Evolutionary conservation across 805 yeast species (phyloP).

Genomic region (Kazachstania kunashirensis): DNA sequence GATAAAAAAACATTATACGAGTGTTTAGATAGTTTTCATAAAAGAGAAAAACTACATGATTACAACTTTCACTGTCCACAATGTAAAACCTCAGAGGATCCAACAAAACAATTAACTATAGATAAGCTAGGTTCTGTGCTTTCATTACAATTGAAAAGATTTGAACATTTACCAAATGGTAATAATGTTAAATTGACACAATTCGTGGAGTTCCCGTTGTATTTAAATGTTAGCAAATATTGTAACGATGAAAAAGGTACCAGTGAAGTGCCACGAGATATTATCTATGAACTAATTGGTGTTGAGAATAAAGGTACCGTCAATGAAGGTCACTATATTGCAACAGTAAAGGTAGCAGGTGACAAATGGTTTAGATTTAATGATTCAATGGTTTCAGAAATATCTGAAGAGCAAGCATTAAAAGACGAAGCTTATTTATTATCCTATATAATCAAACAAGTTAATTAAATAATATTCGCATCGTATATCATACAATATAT

Average conservation of each 20-base stretch:
- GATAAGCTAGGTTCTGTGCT: constrained; percentile 66
- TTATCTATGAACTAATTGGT: constrained; percentile 76
- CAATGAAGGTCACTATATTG: constrained; percentile 90
- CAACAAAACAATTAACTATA: constrained; percentile 62
- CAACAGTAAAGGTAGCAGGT: constrained; percentile 59
- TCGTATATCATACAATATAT: too few relatives aligned
- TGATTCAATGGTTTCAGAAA: constrained; percentile 69
- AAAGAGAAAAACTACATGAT: constrained; percentile 60
- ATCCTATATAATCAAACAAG: constrained; percentile 44
- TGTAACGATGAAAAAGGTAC: constrained; percentile 13
- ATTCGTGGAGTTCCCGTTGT: constrained; percentile 62
- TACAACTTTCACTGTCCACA: constrained; percentile 58
- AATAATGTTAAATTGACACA: constrained; percentile 62
- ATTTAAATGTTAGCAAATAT: constrained; percentile 62
- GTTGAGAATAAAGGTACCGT: constrained; percentile 87
- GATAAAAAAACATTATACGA: constrained; percentile 39
- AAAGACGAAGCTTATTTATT: constrained; percentile 71
- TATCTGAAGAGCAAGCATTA: constrained; percentile 56
- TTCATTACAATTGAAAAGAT: constrained; percentile 73
- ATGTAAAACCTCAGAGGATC: constrained; percentile 55
- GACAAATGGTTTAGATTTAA: constrained; percentile 88
- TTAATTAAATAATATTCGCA: constrained; percentile 13
- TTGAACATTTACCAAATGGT: constrained; percentile 34
- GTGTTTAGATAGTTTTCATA: constrained; percentile 71
- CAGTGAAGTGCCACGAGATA: constrained; percentile 25